Evolutionary conservation across 164 flowering plant species (phyloP), one percentile per base, ranked within the genome.

Genomic region (Aristolochia fimbriata): DNA sequence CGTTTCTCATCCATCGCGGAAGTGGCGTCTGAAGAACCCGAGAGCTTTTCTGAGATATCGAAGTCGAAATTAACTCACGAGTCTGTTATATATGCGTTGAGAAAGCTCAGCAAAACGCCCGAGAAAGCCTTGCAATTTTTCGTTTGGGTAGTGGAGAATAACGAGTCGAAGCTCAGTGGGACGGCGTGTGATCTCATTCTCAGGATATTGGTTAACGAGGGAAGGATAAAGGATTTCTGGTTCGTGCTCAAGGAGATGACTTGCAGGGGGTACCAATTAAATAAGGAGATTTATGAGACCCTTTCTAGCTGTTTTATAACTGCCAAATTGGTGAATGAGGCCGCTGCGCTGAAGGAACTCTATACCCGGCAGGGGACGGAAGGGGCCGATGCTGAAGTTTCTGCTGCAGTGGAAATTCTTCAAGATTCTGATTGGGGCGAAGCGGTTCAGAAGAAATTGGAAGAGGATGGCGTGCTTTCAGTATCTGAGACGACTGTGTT

Each of bases 161-260:
- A 62, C 6, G 78, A 78, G 71, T 80, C 81, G 64, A 71, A 55
- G 41, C 79, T 87, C 4, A 86, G 81, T 53, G 70, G 72, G 33
- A 46, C 78, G 1, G 22, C 84, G 11, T 91, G 78, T 64, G 71
- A 81, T 62, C 48, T 85, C 15, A 57, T 90, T 78, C 78, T 88
- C 51, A 75, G 87, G 66, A 71, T 77, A 62, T 70, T 78, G 49
- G 81, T 69, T 59, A 63, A 59, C 23, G 74, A 74, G 68, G 87
- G 72, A 31, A 67, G 70, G 10, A 67, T 83, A 80, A 75, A 82
- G 68, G 71, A 68, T 37, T 90, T 94, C 70, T 91, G 97, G 97
- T 27, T 70, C 20, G 52, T 74, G 6, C 33, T 78, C 4, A 64
- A 69, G 68, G 75, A 77, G 63, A 81, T 94, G 88, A 68, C 74